Evolutionary conservation across 2,329 filamentous ascomycete species (phyloP).

Genomic region (Alternaria atra): DNA sequence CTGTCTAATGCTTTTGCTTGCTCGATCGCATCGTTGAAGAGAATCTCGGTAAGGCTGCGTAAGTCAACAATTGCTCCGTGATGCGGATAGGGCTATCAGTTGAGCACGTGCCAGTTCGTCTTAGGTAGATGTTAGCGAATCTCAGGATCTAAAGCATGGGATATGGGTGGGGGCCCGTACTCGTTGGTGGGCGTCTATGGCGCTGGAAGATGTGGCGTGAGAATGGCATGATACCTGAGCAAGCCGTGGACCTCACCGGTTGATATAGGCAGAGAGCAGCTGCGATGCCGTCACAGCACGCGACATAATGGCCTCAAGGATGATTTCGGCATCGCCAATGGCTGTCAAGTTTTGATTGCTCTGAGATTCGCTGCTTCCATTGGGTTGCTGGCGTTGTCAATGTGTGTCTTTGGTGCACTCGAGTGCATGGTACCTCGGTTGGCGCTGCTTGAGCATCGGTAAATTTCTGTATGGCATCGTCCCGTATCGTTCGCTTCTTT

Average conservation of each 20-base stretch:
- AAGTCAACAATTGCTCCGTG: constrained; percentile 54
- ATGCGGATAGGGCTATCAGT: constrained; percentile 58
- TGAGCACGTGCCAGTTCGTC: constrained; percentile 53
- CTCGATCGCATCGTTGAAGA: constrained; percentile 56
- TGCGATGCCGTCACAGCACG: constrained; percentile 39
- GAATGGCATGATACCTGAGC: constrained; percentile 36
- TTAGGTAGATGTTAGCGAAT: constrained; percentile 49
- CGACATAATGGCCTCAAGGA: constrained; percentile 37
- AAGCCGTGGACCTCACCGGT: constrained; percentile 35
- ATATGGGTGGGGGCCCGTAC: constrained; percentile 28
- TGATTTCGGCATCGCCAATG: constrained; percentile 29
- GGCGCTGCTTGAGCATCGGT: constrained; percentile 12
- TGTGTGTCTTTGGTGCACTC: background rate
- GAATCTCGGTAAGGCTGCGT: constrained; percentile 57
- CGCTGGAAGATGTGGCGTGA: constrained; percentile 47
- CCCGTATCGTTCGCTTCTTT: constrained; percentile 36
- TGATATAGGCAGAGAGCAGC: constrained; percentile 42
- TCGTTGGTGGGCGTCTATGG: constrained; percentile 40
- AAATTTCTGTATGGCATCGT: constrained; percentile 38
- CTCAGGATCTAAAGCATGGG: background rate
- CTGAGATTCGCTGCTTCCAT: constrained; percentile 16
- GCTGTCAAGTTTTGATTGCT: constrained; percentile 13
- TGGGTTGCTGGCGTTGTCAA: constrained; percentile 28
- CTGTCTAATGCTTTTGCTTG: constrained; percentile 54
- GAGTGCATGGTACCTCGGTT: background rate